Evolutionary conservation across 352 stramenopile genomes (phyloP).

Genomic region (Plasmopara halstedii): DNA sequence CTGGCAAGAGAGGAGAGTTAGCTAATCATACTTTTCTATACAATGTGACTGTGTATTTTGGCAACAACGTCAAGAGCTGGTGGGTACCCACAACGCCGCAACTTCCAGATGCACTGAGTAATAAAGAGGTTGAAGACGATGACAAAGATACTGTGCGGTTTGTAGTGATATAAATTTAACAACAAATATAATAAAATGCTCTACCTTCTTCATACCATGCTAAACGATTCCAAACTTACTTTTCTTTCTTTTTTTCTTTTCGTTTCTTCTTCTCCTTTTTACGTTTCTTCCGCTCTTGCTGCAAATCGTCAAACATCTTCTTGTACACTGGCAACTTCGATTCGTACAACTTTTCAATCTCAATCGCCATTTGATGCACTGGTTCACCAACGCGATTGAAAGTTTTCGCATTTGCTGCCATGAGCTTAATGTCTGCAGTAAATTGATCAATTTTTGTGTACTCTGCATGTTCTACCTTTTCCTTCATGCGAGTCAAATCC

Average conservation of each 20-base stretch:
- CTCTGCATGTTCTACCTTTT: constrained; percentile 68
- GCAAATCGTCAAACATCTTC: constrained; percentile 67
- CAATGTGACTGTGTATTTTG: constrained; percentile 67
- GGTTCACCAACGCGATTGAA: constrained; percentile 79
- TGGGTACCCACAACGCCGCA: constrained; percentile 42
- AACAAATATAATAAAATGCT: constrained; percentile 10
- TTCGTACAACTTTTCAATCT: constrained; percentile 71
- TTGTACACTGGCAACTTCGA: constrained; percentile 57
- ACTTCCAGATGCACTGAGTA: constrained; percentile 24
- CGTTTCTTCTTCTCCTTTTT: constrained; percentile 89
- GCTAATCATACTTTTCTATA: constrained; percentile 29
- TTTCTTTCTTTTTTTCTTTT: constrained; percentile 87
- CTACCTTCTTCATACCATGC: too few species aligned
- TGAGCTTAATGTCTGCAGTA: constrained; percentile 64
- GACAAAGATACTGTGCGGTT: constrained; percentile 35
- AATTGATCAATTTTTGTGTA: constrained; percentile 78
- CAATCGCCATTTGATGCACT: constrained; percentile 77
- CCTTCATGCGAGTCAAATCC: constrained; percentile 80
- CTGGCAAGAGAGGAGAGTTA: constrained; percentile 41
- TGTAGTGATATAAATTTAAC: constrained; percentile 22
- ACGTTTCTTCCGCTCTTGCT: constrained; percentile 78
- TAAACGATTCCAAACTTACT: constrained; percentile 41
- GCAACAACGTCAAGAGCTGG: constrained; percentile 42
- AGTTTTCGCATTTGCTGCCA: constrained; percentile 77
- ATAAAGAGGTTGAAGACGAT: constrained; percentile 4